Evolutionary conservation across 2,329 filamentous ascomycete genomes (phyloP).

Genomic region (Colletotrichum cordylinicola): DNA sequence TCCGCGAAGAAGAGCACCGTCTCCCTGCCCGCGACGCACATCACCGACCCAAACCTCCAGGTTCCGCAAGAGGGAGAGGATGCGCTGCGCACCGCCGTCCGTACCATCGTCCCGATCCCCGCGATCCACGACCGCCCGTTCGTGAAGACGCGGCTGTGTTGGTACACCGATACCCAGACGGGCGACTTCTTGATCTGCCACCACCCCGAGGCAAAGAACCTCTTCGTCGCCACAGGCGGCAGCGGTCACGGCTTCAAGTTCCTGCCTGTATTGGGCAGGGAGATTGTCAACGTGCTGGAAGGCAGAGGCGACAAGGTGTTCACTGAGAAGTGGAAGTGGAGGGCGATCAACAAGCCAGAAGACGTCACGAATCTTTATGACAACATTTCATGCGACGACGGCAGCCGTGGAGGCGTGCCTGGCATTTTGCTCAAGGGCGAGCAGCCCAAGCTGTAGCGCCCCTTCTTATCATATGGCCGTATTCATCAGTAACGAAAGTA

Average conservation of each 20-base stretch:
- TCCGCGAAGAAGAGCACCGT: constrained; percentile 24
- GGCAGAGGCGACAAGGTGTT: constrained; percentile 55
- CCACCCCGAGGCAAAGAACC: constrained; percentile 64
- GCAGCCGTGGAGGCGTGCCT: constrained; percentile 54
- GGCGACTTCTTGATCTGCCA: constrained; percentile 76
- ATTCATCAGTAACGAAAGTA: background rate
- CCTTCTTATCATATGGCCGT: background rate
- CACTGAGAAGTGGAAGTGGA: constrained; percentile 67
- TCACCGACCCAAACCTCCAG: constrained; percentile 50
- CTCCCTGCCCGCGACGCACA: constrained; percentile 51
- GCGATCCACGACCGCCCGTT: constrained; percentile 66
- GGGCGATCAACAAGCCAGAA: constrained; percentile 50
- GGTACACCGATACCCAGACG: constrained; percentile 77
- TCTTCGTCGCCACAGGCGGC: constrained; percentile 68
- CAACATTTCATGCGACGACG: constrained; percentile 56
- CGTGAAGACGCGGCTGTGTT: constrained; percentile 69
- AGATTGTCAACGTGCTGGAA: constrained; percentile 62
- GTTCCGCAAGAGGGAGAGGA: constrained; percentile 66
- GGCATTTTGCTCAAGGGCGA: constrained; percentile 53
- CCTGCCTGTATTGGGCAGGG: constrained; percentile 68
- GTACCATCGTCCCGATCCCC: constrained; percentile 62
- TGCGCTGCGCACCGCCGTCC: constrained; percentile 66
- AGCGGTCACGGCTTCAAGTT: constrained; percentile 75
- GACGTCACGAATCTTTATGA: constrained; percentile 40
- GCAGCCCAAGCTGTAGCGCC: constrained; percentile 29